Evolutionary conservation across 2,329 filamentous ascomycete genomes (phyloP).

Genomic region (Penicillium sp.): DNA sequence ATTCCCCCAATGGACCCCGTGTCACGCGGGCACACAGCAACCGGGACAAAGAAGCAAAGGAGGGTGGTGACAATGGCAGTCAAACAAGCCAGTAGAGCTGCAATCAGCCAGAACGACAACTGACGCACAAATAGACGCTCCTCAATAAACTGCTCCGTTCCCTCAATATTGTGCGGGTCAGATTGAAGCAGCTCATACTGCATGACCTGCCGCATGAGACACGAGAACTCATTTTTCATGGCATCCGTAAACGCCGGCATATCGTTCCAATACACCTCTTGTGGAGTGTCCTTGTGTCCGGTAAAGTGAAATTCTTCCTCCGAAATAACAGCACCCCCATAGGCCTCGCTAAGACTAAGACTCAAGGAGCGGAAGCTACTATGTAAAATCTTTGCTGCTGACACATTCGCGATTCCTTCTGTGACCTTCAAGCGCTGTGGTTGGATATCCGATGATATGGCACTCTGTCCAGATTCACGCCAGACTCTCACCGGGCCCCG

Average conservation of each 20-base stretch:
- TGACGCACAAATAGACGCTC: constrained; percentile 7
- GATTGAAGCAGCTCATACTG: neutral
- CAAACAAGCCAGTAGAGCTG: constrained; percentile 1
- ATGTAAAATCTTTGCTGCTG: neutral
- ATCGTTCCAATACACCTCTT: neutral
- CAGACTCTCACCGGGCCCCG: neutral
- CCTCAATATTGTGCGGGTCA: neutral
- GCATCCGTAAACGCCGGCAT: neutral
- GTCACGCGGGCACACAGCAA: constrained; percentile 14
- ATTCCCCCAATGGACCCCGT: constrained; percentile 13
- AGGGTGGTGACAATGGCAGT: neutral
- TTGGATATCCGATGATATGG: neutral
- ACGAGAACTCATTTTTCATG: neutral
- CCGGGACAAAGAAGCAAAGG: constrained; percentile 3
- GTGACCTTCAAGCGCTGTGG: neutral
- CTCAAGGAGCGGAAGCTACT: neutral
- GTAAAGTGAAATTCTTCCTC: neutral
- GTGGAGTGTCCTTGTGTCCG: neutral
- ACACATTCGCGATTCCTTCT: neutral
- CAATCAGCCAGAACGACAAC: constrained; percentile 7
- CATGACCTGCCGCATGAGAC: constrained; percentile 1
- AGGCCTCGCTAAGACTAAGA: neutral
- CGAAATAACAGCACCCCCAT: neutral
- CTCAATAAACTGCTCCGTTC: neutral
- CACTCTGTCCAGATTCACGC: neutral